phyloP scores from a whole-genome alignment of 2,329 filamentous ascomycete genomes.

The Teratosphaeria destructans region DNA sequence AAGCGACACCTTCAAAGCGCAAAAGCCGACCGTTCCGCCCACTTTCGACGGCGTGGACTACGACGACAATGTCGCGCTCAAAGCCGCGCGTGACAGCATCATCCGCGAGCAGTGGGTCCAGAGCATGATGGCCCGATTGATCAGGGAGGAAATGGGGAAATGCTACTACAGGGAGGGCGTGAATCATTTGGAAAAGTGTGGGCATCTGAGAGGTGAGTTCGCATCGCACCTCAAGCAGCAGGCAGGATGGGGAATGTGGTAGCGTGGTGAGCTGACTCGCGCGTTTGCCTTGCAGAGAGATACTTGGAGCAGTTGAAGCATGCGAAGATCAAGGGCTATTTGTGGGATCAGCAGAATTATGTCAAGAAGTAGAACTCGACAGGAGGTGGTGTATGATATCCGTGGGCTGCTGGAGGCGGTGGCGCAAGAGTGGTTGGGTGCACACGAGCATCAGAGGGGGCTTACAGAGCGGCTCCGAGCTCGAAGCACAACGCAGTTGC shows the following conservation, averaged over 20 bases:
- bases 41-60: conserved; percentile 83
- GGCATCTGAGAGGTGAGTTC: conserved; percentile 63
- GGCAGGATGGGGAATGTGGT: neutral
- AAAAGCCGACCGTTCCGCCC: conserved; percentile 71
- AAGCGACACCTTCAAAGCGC: conserved; percentile 68
- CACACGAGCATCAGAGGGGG: too few relatives aligned
- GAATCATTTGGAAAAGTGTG: conserved; percentile 83
- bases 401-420: neutral
- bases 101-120: conserved; percentile 82
- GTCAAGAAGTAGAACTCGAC: conserved; percentile 36
- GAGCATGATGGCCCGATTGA: conserved; percentile 77
- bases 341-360: conserved; percentile 73
- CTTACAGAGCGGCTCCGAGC: too few relatives aligned
- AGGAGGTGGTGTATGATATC: conserved; percentile 2
- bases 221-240: neutral
- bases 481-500: too few relatives aligned
- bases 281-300: conserved; percentile 46
- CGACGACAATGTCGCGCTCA: conserved; percentile 69
- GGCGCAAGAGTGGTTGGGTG: too few relatives aligned
- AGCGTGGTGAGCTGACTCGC: neutral
- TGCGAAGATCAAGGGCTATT: conserved; percentile 66
- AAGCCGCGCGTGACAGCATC: conserved; percentile 72
- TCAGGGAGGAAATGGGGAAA: conserved; percentile 73
- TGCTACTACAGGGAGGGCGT: conserved; percentile 78
- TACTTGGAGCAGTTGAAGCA: conserved; percentile 70